Percentiles rank a stretch among this genome's conserved stretches.
Evolutionary conservation across 148 eudicot genomes (phyloP).

Genomic region (Vaccinium myrtillus): DNA sequence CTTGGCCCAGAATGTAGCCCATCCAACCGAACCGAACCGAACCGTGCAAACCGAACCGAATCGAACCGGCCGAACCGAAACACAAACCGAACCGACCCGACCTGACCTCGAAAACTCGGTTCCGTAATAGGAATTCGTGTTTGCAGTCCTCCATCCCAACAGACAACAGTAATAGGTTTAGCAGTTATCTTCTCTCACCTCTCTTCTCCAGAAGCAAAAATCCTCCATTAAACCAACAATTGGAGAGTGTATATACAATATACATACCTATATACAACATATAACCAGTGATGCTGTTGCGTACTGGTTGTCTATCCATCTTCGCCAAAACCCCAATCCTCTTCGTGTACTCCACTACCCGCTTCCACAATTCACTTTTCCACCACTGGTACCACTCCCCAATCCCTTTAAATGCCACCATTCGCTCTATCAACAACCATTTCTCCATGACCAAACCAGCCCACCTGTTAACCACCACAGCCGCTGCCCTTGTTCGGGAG

Average conservation of each 20-base stretch:
- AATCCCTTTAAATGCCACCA: background rate
- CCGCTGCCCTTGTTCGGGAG: constrained; percentile 8
- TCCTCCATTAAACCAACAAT: background rate
- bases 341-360: background rate
- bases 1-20: no score
- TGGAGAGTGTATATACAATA: background rate
- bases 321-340: constrained; percentile 20
- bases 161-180: background rate
- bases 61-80: no score
- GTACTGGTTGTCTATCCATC: constrained; percentile 9
- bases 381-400: background rate
- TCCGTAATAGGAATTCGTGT: no score
- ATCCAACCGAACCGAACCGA: no score
- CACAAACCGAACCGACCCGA: no score
- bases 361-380: background rate
- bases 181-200: background rate
- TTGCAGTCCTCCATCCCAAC: no score
- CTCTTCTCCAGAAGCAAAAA: background rate
- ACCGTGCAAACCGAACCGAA: no score
- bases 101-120: no score
- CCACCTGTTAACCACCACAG: constrained; percentile 14
- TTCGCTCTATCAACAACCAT: background rate
- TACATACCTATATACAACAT: no score
- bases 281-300: constrained; percentile 18
- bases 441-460: constrained; percentile 17